A percentile compares a stretch with the other conserved stretches of the same genome.
Conservation (phyloP, 2,329 filamentous ascomycete genomes). For the Diaporthe vexans region DNA sequence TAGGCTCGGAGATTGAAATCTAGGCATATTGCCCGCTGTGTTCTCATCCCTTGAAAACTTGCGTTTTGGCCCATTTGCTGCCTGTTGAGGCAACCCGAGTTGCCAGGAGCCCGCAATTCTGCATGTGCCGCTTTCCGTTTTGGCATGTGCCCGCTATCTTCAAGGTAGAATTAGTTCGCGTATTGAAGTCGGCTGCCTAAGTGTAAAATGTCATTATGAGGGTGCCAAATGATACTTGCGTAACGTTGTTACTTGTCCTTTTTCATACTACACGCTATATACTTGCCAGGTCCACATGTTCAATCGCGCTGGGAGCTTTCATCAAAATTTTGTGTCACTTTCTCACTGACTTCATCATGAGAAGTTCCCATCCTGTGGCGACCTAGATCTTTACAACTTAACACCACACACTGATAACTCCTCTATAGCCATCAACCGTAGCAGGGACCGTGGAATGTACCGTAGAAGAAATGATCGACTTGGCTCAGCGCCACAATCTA, state of each 20-base stretch:
- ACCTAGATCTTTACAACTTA: too few relatives aligned
- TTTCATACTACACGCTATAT: background rate
- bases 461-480: too few relatives aligned
- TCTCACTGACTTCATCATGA: background rate
- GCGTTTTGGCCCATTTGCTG: background rate
- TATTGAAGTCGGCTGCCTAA: background rate
- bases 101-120: background rate
- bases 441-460: too few relatives aligned
- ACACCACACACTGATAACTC: too few relatives aligned
- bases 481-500: too few relatives aligned
- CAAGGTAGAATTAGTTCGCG: too few relatives aligned
- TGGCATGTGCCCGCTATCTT: too few relatives aligned
- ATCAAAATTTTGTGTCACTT: background rate
- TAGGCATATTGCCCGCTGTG: background rate
- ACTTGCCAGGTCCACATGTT: background rate
- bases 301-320: background rate
- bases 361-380: too few relatives aligned
- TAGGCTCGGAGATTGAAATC: background rate
- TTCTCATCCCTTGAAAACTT: background rate
- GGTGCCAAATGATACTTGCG: background rate
- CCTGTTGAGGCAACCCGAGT: background rate
- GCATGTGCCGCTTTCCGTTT: background rate
- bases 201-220: background rate
- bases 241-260: background rate
- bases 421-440: too few relatives aligned